Base-by-base conservation (phyloP, 2,329 filamentous ascomycete genomes). In the Ciborinia camelliae region DNA sequence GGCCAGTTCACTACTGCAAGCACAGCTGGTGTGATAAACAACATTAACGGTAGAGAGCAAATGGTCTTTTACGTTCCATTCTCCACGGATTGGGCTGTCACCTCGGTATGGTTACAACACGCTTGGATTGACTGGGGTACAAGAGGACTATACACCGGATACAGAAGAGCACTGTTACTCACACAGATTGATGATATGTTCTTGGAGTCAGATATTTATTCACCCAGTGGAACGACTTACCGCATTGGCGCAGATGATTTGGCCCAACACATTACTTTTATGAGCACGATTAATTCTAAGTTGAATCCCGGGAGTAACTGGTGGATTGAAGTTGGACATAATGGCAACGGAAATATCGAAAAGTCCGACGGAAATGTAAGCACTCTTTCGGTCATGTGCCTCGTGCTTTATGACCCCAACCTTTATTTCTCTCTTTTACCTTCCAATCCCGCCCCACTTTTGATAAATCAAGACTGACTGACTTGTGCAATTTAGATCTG, bases 41-140 rank as follows among this genome's bases (percentile, higher is more conserved):
- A 82, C 66, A 82, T 86, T 68, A 77, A 78, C 57, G 80, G 80
- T 18, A 81, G 85, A 65, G 78, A 87, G 75, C 84, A 87, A 55
- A 85, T 87, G 82, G 84, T 81, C 10, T 86, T 83, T 76, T 87
- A 87, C 75, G 79, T 84, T 64, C 75, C 77, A 62, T 72, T 80
- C 37, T 75, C 76, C 8, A 75, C 76, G 32, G 75, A 77, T 54
- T 79, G 77, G 78, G 76, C 73, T 66, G 68, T 79, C 20, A 81
- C 84, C 2, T 84, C 82, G 69, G 85, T 80, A 73, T 85, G 80
- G 70, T 73, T 86, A 63, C 84, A 87, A 73, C 85, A 87, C 73
- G 79, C 84, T 12, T 86, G 82, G 80, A 86, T 88, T 65, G 81
- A 81, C 68, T 87, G 84, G 84, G 73, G 86, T 47, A 87, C 85